phyloP scores from a whole-genome alignment of 805 yeast genomes.

The Ogataea allantospora region DNA sequence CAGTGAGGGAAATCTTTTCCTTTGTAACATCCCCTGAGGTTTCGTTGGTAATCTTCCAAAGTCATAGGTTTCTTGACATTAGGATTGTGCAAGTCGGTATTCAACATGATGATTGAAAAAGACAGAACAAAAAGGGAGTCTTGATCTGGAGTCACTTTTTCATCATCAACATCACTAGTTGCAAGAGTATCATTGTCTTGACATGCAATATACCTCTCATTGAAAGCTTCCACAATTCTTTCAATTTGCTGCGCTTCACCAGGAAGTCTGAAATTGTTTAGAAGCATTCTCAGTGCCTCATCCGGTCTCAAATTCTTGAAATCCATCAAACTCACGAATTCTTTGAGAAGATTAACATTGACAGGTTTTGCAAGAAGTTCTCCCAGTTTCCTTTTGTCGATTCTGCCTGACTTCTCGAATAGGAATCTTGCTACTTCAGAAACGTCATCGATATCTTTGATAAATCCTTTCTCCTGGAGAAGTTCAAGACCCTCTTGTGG shows the following conservation, averaged over 20 bases:
- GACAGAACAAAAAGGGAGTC: constrained; percentile 89
- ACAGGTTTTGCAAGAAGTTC: constrained; percentile 78
- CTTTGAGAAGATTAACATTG: constrained; percentile 55
- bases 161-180: constrained; percentile 19
- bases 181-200: constrained; percentile 27
- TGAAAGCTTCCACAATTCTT: constrained; percentile 82
- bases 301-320: constrained; percentile 81
- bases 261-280: constrained; percentile 85
- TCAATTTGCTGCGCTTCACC: constrained; percentile 98
- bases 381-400: constrained; percentile 87
- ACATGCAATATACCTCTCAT: constrained; percentile 71
- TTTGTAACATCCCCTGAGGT: constrained; percentile 77
- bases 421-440: constrained; percentile 73
- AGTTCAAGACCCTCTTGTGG: constrained; percentile 73
- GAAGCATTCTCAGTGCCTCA: constrained; percentile 81
- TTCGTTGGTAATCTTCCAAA: constrained; percentile 73
- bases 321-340: constrained; percentile 70
- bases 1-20: constrained; percentile 77
- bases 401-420: constrained; percentile 71
- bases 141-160: constrained; percentile 65
- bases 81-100: constrained; percentile 92
- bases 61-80: constrained; percentile 91
- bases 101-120: constrained; percentile 89
- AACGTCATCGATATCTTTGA: constrained; percentile 45
- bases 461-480: constrained; percentile 64